Evolutionary conservation across 371 early-diverging fungal genomes (phyloP).

Genomic region (Rhizomucor miehei): DNA sequence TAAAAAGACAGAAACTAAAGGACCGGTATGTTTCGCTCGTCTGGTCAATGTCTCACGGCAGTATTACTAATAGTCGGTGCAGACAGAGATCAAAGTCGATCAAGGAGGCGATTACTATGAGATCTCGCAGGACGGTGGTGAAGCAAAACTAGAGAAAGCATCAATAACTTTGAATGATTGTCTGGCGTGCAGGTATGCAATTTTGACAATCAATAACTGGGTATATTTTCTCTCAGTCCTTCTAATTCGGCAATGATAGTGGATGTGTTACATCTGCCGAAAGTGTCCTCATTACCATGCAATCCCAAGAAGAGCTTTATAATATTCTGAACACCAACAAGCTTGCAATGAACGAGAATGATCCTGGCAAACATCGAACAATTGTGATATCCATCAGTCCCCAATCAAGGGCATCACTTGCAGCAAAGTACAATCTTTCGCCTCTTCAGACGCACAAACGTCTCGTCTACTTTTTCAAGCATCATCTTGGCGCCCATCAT

Average conservation of each 20-base stretch:
- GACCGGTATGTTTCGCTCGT: constrained; percentile 46
- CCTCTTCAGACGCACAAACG: constrained; percentile 59
- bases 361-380: constrained; percentile 46
- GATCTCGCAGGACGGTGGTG: constrained; percentile 82
- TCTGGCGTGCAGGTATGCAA: constrained; percentile 87
- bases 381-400: constrained; percentile 85
- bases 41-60: too few relatives aligned
- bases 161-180: constrained; percentile 92
- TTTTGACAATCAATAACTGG: not conserved
- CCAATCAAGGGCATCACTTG: constrained; percentile 90
- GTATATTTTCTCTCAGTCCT: not conserved
- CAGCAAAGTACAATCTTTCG: constrained; percentile 76
- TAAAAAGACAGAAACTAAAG: constrained; percentile 54
- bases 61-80: constrained; percentile 14
- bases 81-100: constrained; percentile 70
- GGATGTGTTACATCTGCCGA: constrained; percentile 98
- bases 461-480: constrained; percentile 63
- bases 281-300: constrained; percentile 86
- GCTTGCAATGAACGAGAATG: constrained; percentile 37
- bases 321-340: constrained; percentile 69
- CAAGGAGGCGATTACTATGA: constrained; percentile 72
- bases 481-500: constrained; percentile 73
- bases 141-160: constrained; percentile 80
- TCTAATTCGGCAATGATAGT: constrained; percentile 33
- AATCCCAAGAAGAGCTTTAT: constrained; percentile 86